Conservation (phyloP, 2,329 filamentous ascomycete species). For the Fonsecaea erecta region DNA sequence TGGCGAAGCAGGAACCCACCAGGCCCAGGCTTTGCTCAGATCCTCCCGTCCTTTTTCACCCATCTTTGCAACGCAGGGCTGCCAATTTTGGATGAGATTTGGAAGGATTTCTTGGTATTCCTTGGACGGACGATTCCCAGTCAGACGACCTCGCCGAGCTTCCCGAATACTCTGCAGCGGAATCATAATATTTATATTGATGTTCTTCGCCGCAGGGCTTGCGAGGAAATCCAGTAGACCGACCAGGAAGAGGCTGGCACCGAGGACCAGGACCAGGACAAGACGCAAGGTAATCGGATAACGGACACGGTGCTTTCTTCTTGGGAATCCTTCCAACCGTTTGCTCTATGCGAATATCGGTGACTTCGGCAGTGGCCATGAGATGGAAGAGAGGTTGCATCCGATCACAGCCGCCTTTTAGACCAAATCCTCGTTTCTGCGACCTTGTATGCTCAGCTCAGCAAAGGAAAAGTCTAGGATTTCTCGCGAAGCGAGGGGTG, state of each 20-base stretch:
- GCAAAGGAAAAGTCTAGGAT: not conserved
- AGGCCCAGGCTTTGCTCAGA: not conserved
- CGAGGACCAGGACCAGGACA: not conserved
- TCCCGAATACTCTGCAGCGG: not conserved
- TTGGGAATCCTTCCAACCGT: not conserved
- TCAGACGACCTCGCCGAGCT: not conserved
- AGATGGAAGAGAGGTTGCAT: not conserved
- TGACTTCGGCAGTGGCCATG: too few species aligned
- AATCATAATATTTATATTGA: not conserved
- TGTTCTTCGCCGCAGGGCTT: not conserved
- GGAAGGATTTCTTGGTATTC: not conserved
- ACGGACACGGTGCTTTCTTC: not conserved
- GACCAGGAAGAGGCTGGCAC: not conserved
- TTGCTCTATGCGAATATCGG: not conserved
- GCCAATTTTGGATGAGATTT: conserved; percentile 9
- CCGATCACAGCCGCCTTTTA: not conserved
- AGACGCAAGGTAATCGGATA: not conserved
- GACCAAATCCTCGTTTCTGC: not conserved
- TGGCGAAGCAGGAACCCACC: conserved; percentile 5
- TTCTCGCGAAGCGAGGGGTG: not conserved
- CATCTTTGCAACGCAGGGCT: not conserved
- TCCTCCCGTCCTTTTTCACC: not conserved
- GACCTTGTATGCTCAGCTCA: not conserved
- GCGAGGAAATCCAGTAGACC: not conserved
- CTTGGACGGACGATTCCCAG: not conserved